Evolutionary conservation across 2,329 filamentous ascomycete species (phyloP), one percentile per base, ranked within the genome.

Genomic region (Didymella lethalis): DNA sequence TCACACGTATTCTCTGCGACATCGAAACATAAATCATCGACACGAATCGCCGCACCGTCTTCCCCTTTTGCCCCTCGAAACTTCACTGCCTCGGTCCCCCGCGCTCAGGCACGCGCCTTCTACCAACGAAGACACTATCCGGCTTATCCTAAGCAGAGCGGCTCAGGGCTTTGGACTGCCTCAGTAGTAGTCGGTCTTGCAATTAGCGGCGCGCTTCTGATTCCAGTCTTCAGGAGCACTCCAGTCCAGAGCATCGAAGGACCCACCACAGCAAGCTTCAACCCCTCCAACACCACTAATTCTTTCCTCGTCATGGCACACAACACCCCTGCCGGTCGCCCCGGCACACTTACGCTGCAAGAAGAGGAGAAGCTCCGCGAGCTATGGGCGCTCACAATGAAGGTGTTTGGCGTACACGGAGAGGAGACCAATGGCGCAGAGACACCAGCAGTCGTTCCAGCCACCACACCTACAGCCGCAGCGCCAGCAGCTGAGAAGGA

Each of bases 291-390:
- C 44, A 59, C 64, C 31, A 68, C 72, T 54, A 64, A 73, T 54
- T 75, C 72, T 7, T 73, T 66, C 57, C 70, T 75, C 64, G 67
- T 69, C 58, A 82, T 82, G 79, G 68, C 77, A 40, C 69, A 75
- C 23, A 73, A 76, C 54, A 72, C 71, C 29, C 84, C 84, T 44
- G 85, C 89, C 36, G 95, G 95, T 52, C 88, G 93, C 61, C 86
- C 92, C 54, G 93, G 92, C 59, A 97, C 91, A 67, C 83, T 99
- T 58, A 97, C 93, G n/a, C 78, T 87, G 3, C 93, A 97, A 63
- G 88, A 99, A 79, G 92, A 97, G 70, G 85, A 86, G 64, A 97
- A 96, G 80, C 82, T 99, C 58, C 90, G 90, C 71, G 90, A 96
- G 77, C 85, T 98, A 66, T 99, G 95, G 95, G 79, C 84, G 14